A percentile compares a stretch with the other conserved stretches of the same genome.
phyloP scores from a whole-genome alignment of 495 filamentous ascomycete species.

The Xylaria nigripes region DNA sequence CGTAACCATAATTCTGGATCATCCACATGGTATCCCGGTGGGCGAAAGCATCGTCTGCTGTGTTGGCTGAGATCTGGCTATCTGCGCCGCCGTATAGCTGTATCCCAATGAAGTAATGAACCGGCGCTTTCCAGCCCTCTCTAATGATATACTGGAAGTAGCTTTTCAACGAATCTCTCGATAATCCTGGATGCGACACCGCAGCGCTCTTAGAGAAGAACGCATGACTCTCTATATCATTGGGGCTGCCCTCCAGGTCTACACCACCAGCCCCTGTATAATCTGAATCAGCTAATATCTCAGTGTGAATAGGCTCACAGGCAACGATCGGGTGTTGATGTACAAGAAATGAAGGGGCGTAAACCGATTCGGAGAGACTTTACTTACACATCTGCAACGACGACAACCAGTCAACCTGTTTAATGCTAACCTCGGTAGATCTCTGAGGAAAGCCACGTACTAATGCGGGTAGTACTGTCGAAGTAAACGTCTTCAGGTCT shows the following conservation, averaged over 20 bases:
- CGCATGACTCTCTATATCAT: slow-evolving; percentile 27
- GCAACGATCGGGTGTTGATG: background rate
- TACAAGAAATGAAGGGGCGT: background rate
- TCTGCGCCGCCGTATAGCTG: slow-evolving; percentile 42
- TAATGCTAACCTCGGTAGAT: slow-evolving; percentile 5
- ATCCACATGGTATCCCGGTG: slow-evolving; percentile 42
- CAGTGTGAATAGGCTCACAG: background rate
- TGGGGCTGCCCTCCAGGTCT: slow-evolving; percentile 21
- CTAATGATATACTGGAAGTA: slow-evolving; percentile 32
- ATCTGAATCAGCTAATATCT: background rate
- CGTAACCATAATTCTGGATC: slow-evolving; percentile 41
- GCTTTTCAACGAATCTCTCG: slow-evolving; percentile 16
- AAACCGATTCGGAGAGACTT: background rate
- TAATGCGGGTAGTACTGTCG: slow-evolving; percentile 23
- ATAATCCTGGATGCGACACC: slow-evolving; percentile 17
- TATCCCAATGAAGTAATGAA: slow-evolving; percentile 34
- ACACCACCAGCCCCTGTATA: slow-evolving; percentile 17
- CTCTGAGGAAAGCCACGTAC: slow-evolving; percentile 14
- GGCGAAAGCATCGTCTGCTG: slow-evolving; percentile 32
- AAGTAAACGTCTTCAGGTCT: slow-evolving; percentile 12
- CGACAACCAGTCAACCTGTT: slow-evolving; percentile 20
- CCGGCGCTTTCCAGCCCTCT: background rate
- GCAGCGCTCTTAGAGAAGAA: slow-evolving; percentile 45
- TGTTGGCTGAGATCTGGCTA: slow-evolving; percentile 32
- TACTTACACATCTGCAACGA: slow-evolving; percentile 13